Evolutionary conservation across 2,329 filamentous ascomycete genomes (phyloP), one percentile per base, ranked within the genome.

Genomic region (Endoconidiophora laricicola): DNA sequence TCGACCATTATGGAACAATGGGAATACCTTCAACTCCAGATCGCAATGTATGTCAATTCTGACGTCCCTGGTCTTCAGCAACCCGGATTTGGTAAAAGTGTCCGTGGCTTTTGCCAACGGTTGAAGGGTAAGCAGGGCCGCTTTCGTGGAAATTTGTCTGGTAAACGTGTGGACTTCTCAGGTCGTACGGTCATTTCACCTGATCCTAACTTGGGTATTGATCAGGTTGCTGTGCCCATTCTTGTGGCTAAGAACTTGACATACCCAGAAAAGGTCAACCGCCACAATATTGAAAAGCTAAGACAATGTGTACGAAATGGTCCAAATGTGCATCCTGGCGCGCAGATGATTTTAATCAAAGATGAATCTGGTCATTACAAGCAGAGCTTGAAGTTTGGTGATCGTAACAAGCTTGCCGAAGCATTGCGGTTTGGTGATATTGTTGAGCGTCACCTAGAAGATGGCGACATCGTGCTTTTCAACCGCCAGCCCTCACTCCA

Each of bases 111-210:
- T 61, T 94, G 90, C 54, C 91, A 96, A 65, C 79, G 91, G 14
- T 66, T 98, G 44, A 98, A 98, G 66, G 91, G 91, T 57, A 98
- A 98, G 61, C 90, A 96, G 61, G 91, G 91, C 49, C 85, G 91
- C 49, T 98, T 98, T 66, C 82, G 91, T 67, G 91, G 93, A 52
- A 98, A 98, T 59, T 66, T 98, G 53, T 96, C 90, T 0, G 91
- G 91, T 62, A 98, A 98, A 66, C 90, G 91, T 74, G 91, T 98
- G 49, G 90, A 98, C 62, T 98, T 96, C 65, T 98, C 91, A 9
- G 91, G 87, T 16, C 80, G 91, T 63, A 98, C 91, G 0, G 91
- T 98, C 64, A 98, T 98, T 64, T 94, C 88, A 0, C 91, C 91
- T 0, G 91, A 98, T 64, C 91, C 91, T 2, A 98, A 98, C 58